Conservation (phyloP, 257 asterid species). For the Asclepias syriaca region DNA sequence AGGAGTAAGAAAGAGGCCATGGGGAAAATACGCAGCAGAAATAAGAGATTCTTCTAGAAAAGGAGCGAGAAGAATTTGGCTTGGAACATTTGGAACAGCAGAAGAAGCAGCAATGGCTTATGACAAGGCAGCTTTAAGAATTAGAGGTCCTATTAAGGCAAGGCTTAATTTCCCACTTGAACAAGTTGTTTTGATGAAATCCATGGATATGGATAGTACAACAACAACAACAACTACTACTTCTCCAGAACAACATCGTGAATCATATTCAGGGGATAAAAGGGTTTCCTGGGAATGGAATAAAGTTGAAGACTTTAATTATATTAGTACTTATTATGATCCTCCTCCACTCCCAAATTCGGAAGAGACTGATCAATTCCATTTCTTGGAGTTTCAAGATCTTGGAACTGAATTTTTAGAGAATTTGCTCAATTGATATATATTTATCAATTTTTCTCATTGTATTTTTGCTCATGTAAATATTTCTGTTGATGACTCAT, state of each 20-base stretch:
- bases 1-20: constrained; percentile 8
- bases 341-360: constrained; percentile 6
- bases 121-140: constrained; percentile 8
- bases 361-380: constrained; percentile 19
- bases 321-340: neutral
- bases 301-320: constrained; percentile 9
- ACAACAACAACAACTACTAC: constrained; percentile 14
- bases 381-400: constrained; percentile 49
- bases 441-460: neutral
- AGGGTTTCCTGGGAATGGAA: constrained; percentile 19
- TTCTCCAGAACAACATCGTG: constrained; percentile 5
- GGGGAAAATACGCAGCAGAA: constrained; percentile 13
- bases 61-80: constrained; percentile 13
- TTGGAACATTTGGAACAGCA: constrained; percentile 3
- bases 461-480: too few relatives aligned
- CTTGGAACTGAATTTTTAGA: constrained; percentile 59
- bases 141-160: constrained; percentile 8
- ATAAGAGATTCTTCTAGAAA: constrained; percentile 1
- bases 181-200: constrained; percentile 17
- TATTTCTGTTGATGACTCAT: too few relatives aligned
- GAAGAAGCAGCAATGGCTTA: constrained; percentile 15
- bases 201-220: constrained; percentile 22
- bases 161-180: constrained; percentile 20
- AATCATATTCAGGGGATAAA: constrained; percentile 20
- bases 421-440: constrained; percentile 36